Evolutionary conservation across 225 moss, liverwort and hornwort genomes (phyloP).

Genomic region (Polytrichum commune): DNA sequence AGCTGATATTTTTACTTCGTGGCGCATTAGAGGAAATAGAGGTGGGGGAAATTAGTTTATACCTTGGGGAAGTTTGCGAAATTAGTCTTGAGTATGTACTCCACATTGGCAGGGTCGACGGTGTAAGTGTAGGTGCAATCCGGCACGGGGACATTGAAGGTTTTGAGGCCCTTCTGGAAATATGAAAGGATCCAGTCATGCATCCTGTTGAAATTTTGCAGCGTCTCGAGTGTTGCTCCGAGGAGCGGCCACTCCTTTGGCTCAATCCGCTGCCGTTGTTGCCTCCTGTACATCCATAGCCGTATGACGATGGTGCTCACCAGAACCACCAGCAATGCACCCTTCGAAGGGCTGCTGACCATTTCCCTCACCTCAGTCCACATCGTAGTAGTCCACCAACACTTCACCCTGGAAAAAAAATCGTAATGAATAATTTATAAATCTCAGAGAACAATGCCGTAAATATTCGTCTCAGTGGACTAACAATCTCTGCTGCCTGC

Average conservation of each 20-base stretch:
- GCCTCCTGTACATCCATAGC: constrained; percentile 40
- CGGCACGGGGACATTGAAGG: constrained; percentile 30
- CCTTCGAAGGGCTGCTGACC: too few relatives aligned
- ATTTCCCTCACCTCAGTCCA: too few relatives aligned
- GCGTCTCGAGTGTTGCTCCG: constrained; percentile 39
- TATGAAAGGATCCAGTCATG: constrained; percentile 58
- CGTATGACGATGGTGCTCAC: neutral
- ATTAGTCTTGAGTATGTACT: constrained; percentile 61
- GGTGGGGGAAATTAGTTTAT: too few relatives aligned
- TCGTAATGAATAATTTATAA: too few relatives aligned
- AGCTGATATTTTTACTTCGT: too few relatives aligned
- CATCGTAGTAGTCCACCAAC: too few relatives aligned
- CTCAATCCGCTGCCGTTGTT: constrained; percentile 25
- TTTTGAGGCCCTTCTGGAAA: constrained; percentile 48
- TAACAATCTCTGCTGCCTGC: too few relatives aligned
- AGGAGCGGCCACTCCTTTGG: constrained; percentile 52
- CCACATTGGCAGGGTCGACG: constrained; percentile 47
- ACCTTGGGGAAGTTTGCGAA: constrained; percentile 59
- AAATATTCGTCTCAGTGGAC: too few relatives aligned
- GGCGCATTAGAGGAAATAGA: too few relatives aligned
- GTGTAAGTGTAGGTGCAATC: constrained; percentile 43
- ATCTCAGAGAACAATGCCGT: too few relatives aligned
- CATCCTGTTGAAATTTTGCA: constrained; percentile 41
- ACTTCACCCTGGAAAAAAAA: too few relatives aligned
- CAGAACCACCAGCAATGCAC: too few relatives aligned